phyloP scores from a whole-genome alignment of 768 basidiomycete species.

The Psilocybe azurescens region DNA sequence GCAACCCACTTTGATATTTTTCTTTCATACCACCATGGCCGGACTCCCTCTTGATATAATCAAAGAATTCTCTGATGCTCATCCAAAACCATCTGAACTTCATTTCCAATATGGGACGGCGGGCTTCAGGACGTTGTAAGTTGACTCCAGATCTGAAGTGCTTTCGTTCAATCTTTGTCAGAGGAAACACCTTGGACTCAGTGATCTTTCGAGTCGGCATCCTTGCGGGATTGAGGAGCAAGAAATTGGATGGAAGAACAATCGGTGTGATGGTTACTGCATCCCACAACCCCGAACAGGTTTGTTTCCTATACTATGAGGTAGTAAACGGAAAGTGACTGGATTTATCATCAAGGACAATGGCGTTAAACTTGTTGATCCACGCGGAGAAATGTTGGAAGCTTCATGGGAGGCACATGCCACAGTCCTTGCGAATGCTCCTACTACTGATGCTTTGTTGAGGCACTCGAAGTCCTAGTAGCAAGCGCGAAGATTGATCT shows the following conservation, averaged over 20 bases:
- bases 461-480: slow-evolving; percentile 66
- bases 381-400: slow-evolving; percentile 97
- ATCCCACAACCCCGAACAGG: slow-evolving; percentile 98
- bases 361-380: slow-evolving; percentile 98
- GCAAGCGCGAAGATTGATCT: slow-evolving; percentile 75
- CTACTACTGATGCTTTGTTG: slow-evolving; percentile 76
- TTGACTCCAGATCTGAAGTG: slow-evolving; percentile 14
- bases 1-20: background rate
- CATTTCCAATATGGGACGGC: slow-evolving; percentile 92
- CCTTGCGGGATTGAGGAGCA: slow-evolving; percentile 89
- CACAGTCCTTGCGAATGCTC: slow-evolving; percentile 84
- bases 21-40: slow-evolving; percentile 20
- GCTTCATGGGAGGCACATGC: slow-evolving; percentile 91
- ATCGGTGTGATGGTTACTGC: slow-evolving; percentile 99
- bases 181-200: slow-evolving; percentile 76
- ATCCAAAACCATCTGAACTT: slow-evolving; percentile 75
- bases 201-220: slow-evolving; percentile 95
- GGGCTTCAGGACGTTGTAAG: slow-evolving; percentile 91
- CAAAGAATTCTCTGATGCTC: slow-evolving; percentile 54
- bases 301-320: slow-evolving; percentile 38
- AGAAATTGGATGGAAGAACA: slow-evolving; percentile 86
- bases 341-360: slow-evolving; percentile 72
- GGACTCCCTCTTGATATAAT: slow-evolving; percentile 49
- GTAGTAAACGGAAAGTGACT: slow-evolving; percentile 11
- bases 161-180: slow-evolving; percentile 29